Base-by-base conservation (phyloP, 768 basidiomycete species). In the Serendipita sp. region DNA sequence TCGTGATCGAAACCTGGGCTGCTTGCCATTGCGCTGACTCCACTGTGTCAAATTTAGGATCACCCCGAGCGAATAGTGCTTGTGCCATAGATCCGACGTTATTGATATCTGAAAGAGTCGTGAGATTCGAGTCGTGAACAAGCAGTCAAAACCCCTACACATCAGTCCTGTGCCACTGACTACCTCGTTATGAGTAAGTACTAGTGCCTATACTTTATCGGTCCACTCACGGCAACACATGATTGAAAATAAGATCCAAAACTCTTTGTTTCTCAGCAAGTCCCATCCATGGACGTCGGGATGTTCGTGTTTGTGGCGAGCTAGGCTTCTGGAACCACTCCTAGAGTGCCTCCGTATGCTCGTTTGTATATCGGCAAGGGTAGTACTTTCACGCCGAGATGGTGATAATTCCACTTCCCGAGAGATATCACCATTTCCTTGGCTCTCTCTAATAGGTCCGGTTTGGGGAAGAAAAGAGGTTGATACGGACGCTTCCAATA, bases 1-100 rank as follows among this genome's bases (percentile, higher is more conserved):
- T 91, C 68, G 94, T 79, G 3, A 82, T 78, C 0, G 91, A 90
- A 0, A 96, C 93, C 70, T 96, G 92, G 2, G 82, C 77, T 0
- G 89, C 84, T 75, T 96, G 93, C 82, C 85, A 87, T 63, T 81
- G 79, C 0, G 85, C 78, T 0, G 88, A 84, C 67, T 81, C 80
- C 0, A 80, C 71, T n/a, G 83, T 81, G 68, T 91, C 83, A 70
- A 88, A 92, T 2, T 77, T 70, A 0, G 80, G 74, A 53, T 84
- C 79, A 4, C 79, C 80, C 64, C 84, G 77, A 2, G 83, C 80
- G 68, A 83, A 86, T 34, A 88, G 75, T 0, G 78, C 85, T 70
- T 88, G 83, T 0, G 89, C 79, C 66, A 89, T 86, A 1, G 85
- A 81, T 15, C 90, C 88, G n/a, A 86, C 88, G 67, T 92, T 92